Evolutionary conservation across 768 basidiomycete species (phyloP).

Genomic region (Melanogaster broomeanus): DNA sequence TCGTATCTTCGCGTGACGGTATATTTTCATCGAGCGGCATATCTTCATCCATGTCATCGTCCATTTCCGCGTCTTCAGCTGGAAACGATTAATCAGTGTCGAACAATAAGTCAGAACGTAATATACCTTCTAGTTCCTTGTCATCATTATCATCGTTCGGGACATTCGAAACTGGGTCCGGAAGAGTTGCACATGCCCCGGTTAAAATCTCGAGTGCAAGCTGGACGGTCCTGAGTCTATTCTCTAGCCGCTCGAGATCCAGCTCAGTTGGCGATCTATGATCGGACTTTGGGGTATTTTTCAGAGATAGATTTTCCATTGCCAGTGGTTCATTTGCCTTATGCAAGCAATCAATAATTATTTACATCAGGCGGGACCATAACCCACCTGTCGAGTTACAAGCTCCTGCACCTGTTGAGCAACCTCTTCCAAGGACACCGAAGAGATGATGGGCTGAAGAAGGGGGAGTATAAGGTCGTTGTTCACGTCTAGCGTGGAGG

Average conservation of each 20-base stretch:
- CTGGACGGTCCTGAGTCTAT: slow-evolving; percentile 69
- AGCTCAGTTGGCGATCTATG: slow-evolving; percentile 69
- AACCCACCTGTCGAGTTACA: slow-evolving; percentile 50
- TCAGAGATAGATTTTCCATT: slow-evolving; percentile 59
- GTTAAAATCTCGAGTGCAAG: slow-evolving; percentile 89
- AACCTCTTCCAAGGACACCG: slow-evolving; percentile 53
- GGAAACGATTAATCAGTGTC: slow-evolving; percentile 38
- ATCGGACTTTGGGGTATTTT: slow-evolving; percentile 72
- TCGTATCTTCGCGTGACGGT: slow-evolving; percentile 21
- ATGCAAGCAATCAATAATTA: neutral
- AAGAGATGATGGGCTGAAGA: slow-evolving; percentile 64
- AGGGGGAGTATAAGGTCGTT: slow-evolving; percentile 72
- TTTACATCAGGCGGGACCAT: neutral
- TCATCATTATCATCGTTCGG: slow-evolving; percentile 35
- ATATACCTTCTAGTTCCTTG: slow-evolving; percentile 39
- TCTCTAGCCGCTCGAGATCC: slow-evolving; percentile 74
- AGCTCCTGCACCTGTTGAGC: slow-evolving; percentile 53
- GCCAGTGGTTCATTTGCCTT: slow-evolving; percentile 50
- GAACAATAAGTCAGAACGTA: neutral
- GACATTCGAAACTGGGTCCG: slow-evolving; percentile 60
- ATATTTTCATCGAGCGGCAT: slow-evolving; percentile 24
- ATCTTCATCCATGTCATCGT: slow-evolving; percentile 27
- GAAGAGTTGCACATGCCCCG: slow-evolving; percentile 83
- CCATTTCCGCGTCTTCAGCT: slow-evolving; percentile 45
- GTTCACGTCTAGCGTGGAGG: slow-evolving; percentile 66